phyloP scores from a whole-genome alignment of 2,329 filamentous ascomycete genomes.

The Rhynchosporium secalis region DNA sequence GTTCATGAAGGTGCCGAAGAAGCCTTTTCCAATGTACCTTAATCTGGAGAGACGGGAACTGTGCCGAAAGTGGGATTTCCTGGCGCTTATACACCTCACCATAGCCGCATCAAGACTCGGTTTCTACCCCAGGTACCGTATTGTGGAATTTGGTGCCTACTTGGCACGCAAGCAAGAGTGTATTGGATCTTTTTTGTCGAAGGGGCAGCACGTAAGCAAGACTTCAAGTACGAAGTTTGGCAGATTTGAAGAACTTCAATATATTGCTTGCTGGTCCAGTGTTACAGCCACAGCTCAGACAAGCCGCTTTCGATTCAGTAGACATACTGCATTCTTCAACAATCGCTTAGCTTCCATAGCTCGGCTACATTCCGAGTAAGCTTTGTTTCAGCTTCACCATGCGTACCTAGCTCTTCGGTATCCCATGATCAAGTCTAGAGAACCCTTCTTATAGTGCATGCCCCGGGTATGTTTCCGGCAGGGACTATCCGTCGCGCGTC shows the following conservation, averaged over 20 bases:
- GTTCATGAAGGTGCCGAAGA: too few species aligned
- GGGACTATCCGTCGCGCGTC: background rate
- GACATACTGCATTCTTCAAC: background rate
- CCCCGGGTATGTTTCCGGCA: background rate
- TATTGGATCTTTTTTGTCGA: background rate
- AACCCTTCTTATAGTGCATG: background rate
- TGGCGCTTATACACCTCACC: background rate
- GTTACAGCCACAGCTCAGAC: too few species aligned
- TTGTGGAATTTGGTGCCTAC: background rate
- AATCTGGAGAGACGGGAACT: constrained; percentile 8
- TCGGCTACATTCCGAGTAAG: background rate
- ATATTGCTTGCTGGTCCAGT: too few species aligned
- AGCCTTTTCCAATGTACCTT: background rate
- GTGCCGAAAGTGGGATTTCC: background rate
- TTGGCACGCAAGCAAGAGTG: background rate
- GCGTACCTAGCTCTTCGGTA: background rate
- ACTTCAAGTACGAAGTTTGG: too few species aligned
- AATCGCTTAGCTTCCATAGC: background rate
- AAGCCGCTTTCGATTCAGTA: background rate
- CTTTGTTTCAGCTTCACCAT: background rate
- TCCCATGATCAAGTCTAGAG: background rate
- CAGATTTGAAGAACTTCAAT: too few species aligned
- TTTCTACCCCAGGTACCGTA: background rate
- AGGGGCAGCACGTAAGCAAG: too few species aligned
- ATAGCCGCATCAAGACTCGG: constrained; percentile 1